These are phyloP conservation scores for Fusarium clavum DNA, from an alignment of 2,329 filamentous ascomycete species.

Conservation along the genomic window DNA sequence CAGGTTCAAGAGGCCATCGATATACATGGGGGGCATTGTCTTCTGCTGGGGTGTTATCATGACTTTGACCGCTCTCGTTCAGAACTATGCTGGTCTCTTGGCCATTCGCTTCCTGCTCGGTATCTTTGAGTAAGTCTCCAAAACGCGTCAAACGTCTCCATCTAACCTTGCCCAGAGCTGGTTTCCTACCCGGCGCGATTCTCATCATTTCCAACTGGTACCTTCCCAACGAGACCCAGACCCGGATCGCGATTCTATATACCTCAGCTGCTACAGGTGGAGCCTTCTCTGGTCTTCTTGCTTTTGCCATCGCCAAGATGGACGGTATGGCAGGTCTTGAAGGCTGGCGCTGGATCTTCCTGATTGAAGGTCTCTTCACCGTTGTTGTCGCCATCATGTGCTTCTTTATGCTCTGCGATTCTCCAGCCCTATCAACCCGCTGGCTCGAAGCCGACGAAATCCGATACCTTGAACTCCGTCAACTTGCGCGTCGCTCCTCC, in stretches of 20 bases:
- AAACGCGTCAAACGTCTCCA: fast-evolving
- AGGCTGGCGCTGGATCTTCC: slow-evolving; percentile 34
- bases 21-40: slow-evolving; percentile 22
- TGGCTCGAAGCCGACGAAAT: slow-evolving; percentile 22
- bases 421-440: slow-evolving; percentile 6
- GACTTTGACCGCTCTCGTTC: slow-evolving; percentile 9
- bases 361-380: slow-evolving; percentile 21
- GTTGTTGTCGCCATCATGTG: slow-evolving; percentile 16
- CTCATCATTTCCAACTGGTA: slow-evolving; percentile 35
- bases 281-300: slow-evolving; percentile 48
- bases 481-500: slow-evolving; percentile 2
- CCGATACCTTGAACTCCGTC: slow-evolving; percentile 15
- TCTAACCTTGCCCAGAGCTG: neutral
- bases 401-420: slow-evolving; percentile 19
- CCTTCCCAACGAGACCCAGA: slow-evolving; percentile 22
- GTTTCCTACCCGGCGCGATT: slow-evolving; percentile 20
- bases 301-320: slow-evolving; percentile 31
- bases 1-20: slow-evolving; percentile 10
- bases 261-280: slow-evolving; percentile 32
- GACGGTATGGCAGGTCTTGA: slow-evolving; percentile 19
- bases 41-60: slow-evolving; percentile 19
- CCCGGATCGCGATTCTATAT: slow-evolving; percentile 31
- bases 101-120: slow-evolving; percentile 13
- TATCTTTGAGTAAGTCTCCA: slow-evolving; percentile 14
- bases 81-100: slow-evolving; percentile 18